Base-by-base conservation (phyloP, 768 basidiomycete species). In the Pleurotus citrinopileatus region DNA sequence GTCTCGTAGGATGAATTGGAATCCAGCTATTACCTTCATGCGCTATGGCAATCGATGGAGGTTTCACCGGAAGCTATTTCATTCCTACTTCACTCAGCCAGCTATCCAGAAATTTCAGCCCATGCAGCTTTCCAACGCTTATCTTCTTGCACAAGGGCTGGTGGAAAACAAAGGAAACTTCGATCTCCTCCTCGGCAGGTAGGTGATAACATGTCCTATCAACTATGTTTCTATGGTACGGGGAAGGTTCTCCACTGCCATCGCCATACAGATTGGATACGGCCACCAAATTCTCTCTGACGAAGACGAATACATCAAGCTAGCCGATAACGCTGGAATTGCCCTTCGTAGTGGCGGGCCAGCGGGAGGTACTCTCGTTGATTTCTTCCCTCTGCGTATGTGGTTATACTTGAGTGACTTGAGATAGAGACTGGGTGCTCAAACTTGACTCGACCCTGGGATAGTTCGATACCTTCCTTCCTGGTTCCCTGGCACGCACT, bases 71-170 rank as follows among this genome's bases (percentile, higher is more conserved):
- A 58, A 56, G 29, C 53, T 63, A 28, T 52, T 63, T 22, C 57
- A 65, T 22, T 57, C 59, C n/a, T 58, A 60, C 42, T 56, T 64
- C 27, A 67, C 55, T 29, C 56, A 56, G 19, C 52, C 54, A 20
- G 57, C 63, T 32, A 59, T 66, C 26, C 52, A 53, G 32, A 47
- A 61, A 5, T 68, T 69, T 55, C 54, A 57, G 8, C 58, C 60
- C 10, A 58, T 68, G 20, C 64, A 69, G 44, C 63, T 67, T 38
- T 42, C 48, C 20, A 68, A 73, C 59, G 72, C 69, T 1, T 61
- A 58, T 10, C 55, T 61, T 13, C 67, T 76, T 34, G 57, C 69
- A 22, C 23, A 58, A 26, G 67, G 66, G 22, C 42, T 75, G 4
- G 54, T 69, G 36, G 50, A 57, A 42, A 26, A 57, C 15, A 68